Base-by-base conservation (phyloP, 257 asterid genomes). In the Jasminum sambac region DNA sequence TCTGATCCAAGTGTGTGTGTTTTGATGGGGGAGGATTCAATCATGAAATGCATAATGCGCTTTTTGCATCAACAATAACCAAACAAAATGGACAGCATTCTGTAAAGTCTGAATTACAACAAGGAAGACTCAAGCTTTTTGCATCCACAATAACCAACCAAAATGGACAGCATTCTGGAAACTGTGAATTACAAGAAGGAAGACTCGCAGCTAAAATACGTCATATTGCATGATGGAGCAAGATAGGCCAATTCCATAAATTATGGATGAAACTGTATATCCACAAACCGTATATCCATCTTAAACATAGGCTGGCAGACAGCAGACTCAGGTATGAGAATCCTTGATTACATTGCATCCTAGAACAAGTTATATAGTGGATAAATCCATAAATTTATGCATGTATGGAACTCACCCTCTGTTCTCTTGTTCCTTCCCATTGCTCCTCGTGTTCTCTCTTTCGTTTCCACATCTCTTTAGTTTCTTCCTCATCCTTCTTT, bases 381-480 rank as follows among this genome's bases (percentile, higher is more conserved):
- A 70, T 7, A 63, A 55, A 13, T 25, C 26, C 12, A 34, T 46
- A 6, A 69, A 11, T 26, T 55, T 24, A 58, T 38, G 48, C 36
- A 73, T 26, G 63, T 38, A 64, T 52, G 69, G 59, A 63, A 77
- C 92, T 78, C 70, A 95, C 99, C 92, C 99, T 84, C 41, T 89
- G 61, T 81, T 95, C 99, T 75, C 99, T 83, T 23, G 99, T 95
- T 80, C 99, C 99, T 84, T 95, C 99, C 99, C 99, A 95, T 80
- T 91, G 98, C 87, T 95, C 98, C 83, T 95, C 99, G 11, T 95
- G 98, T 78, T 95, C 97, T 63, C 99, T 97, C 84, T 95, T 95
- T 68, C 97, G 88, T 76, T 95, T 95, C 98, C 97, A 91, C 96
- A 85, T 74, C 85, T 95, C 99, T 80, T 95, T 95, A 70, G 96